These are phyloP conservation scores for Lactuca sativa DNA, from an alignment of 129 eudicot genomes.

Conservation along the genomic window DNA sequence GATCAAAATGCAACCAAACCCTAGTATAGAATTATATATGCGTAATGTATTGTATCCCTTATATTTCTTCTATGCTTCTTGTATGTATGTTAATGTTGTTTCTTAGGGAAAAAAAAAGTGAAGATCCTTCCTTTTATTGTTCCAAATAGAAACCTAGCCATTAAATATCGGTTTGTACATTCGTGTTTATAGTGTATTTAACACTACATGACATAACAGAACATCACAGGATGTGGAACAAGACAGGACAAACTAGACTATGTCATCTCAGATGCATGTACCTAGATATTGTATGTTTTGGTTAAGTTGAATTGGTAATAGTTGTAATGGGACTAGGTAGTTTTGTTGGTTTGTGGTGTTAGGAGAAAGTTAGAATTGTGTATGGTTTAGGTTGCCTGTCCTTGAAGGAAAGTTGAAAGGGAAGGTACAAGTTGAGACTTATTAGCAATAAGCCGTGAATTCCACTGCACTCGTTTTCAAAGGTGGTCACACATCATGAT, in stretches of 20 bases:
- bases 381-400: slow-evolving; percentile 25
- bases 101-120: not conserved
- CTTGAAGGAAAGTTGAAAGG: slow-evolving; percentile 22
- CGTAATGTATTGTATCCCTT: not conserved
- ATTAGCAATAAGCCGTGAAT: slow-evolving; percentile 26
- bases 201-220: no score
- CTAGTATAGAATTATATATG: not conserved
- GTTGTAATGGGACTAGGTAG: not conserved
- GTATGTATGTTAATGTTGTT: slow-evolving; percentile 8
- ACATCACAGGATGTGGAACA: no score
- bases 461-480: slow-evolving; percentile 33
- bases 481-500: slow-evolving; percentile 20
- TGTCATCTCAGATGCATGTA: no score
- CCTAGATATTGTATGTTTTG: not conserved
- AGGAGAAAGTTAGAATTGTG: slow-evolving; percentile 5
- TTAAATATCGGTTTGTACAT: not conserved
- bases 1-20: not conserved
- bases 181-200: no score
- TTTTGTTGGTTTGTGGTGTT: slow-evolving; percentile 10
- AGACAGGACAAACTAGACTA: not conserved
- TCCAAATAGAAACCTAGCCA: not conserved
- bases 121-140: not conserved
- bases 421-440: slow-evolving; percentile 22
- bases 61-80: slow-evolving; percentile 12
- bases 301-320: not conserved